Conservation (phyloP, 2,329 filamentous ascomycete species). For the Talaromyces albobiverticillius region DNA sequence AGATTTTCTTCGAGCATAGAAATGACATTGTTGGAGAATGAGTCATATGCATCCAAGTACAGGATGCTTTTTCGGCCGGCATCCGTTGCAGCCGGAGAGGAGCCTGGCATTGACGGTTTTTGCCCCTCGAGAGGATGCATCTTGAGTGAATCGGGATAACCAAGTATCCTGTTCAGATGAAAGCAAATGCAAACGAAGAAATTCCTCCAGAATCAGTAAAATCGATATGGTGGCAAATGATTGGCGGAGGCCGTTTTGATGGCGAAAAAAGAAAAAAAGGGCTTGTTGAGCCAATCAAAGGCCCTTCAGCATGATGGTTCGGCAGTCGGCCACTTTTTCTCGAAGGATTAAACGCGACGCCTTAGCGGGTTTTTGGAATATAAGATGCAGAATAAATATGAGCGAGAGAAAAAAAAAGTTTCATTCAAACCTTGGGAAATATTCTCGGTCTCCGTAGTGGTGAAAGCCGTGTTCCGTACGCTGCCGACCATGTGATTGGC, state of each 20-base stretch:
- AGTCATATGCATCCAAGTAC: slow-evolving; percentile 94
- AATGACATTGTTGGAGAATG: slow-evolving; percentile 93
- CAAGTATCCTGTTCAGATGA: not conserved
- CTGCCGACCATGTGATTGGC: not conserved
- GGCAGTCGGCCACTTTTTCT: not conserved
- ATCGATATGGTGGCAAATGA: not conserved
- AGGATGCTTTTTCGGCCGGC: slow-evolving; percentile 55
- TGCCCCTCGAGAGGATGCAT: not conserved
- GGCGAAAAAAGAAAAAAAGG: not conserved
- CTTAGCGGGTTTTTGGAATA: too few species aligned
- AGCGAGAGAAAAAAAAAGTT: not conserved
- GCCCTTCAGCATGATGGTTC: not conserved
- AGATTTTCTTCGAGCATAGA: slow-evolving; percentile 72
- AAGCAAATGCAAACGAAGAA: not conserved
- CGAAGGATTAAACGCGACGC: not conserved
- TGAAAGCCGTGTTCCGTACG: not conserved
- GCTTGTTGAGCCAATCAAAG: not conserved
- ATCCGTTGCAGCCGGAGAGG: not conserved
- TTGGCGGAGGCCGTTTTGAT: not conserved
- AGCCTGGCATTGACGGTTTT: not conserved
- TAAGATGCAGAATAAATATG: not conserved
- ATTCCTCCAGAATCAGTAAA: not conserved
- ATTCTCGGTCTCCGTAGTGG: not conserved
- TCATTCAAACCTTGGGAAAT: not conserved
- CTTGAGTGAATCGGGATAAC: not conserved